phyloP scores from a whole-genome alignment of 768 basidiomycete species.

The Tulasnella sp. region DNA sequence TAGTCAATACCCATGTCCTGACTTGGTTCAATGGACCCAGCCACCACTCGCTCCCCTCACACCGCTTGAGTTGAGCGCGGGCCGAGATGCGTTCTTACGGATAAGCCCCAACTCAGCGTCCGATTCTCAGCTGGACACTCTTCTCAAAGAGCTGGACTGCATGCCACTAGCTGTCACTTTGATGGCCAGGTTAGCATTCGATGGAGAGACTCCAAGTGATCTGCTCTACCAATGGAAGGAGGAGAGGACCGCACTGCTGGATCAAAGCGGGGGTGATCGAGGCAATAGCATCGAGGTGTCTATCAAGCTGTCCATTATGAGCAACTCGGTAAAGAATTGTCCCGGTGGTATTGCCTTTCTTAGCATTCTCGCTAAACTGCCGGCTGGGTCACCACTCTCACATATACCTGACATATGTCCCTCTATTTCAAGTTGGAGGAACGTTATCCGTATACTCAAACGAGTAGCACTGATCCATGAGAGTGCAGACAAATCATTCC shows the following conservation, averaged over 20 bases:
- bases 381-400: neutral
- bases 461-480: neutral
- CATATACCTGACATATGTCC: neutral
- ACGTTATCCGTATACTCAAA: neutral
- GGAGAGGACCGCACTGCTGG: too few relatives aligned
- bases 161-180: neutral
- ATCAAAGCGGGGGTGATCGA: neutral
- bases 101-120: neutral
- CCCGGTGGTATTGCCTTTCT: neutral
- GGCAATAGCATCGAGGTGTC: neutral
- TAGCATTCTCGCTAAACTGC: neutral
- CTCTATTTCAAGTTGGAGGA: neutral
- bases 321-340: neutral
- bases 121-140: neutral
- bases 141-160: neutral
- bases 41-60: neutral
- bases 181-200: neutral
- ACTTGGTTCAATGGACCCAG: slow-evolving; percentile 5
- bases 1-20: neutral
- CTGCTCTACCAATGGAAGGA: neutral
- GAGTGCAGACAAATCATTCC: neutral
- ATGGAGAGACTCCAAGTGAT: neutral
- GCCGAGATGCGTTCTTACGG: neutral
- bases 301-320: neutral
- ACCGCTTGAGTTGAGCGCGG: slow-evolving; percentile 15